Base-by-base conservation (phyloP, 2,329 filamentous ascomycete genomes). In the Curvularia hawaiiensis region DNA sequence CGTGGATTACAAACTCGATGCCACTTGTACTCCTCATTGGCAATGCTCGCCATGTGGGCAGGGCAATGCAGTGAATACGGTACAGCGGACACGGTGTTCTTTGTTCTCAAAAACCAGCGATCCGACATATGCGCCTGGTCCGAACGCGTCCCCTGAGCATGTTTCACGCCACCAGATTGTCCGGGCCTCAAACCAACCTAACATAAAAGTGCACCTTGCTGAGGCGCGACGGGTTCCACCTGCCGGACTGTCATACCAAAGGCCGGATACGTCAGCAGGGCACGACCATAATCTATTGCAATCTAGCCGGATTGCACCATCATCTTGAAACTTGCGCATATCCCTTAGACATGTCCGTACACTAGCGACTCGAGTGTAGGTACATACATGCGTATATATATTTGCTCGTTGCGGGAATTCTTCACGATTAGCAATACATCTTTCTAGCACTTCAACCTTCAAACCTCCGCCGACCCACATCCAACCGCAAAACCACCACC, bases 241-340 rank as follows among this genome's bases (percentile, higher is more conserved):
- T 58, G 58, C 56, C 60, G 45, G 62, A 47, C 52, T 56, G 61
- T 61, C 47, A 59, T 57, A 54, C 43, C 44, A 54, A 54, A 56
- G 50, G 53, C 22, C 58, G 53, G 57, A 73, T 67, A 63, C 72
- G 71, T 71, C 71, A 71, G 70, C 68, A 61, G 65, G 61, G 61
- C 61, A 20, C 33, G 26, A 50, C 43, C 28, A 62, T 58, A 72
- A 71, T 73, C 63, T 69, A 71, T 63, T 55, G 56, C 63, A 73
- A 71, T 73, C 70, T 70, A 69, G 59, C 60, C 58, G 46, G 64
- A 66, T 68, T 66, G 61, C 68, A 66, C 68, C 69, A 69, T 63
- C 63, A 58, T 65, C 61, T 61, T 72, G 69, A 73, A 74, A 73
- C 70, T 69, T 58, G 70, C 70, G 58, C 68, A 71, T 67, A 52